Base-by-base conservation (phyloP, 768 basidiomycete species). In the Melanogaster broomeanus region DNA sequence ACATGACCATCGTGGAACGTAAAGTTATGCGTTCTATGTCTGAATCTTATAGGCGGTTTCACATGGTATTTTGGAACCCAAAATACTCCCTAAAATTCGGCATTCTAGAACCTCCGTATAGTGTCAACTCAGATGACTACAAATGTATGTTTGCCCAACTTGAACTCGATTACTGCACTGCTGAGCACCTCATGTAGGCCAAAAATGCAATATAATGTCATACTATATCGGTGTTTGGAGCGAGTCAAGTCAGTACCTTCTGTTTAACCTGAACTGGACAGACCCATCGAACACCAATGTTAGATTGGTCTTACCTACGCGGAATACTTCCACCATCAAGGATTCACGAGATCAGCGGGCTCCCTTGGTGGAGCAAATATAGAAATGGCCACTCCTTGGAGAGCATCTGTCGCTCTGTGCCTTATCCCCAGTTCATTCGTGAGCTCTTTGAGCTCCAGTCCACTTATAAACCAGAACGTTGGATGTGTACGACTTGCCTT, bases 261-360 rank as follows among this genome's bases (percentile, higher is more conserved):
- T n/a, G n/a, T 42, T 38, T 42, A 25, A 37, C 30, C 30, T 30
- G 30, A 37, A n/a, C 35, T 37, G 16, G 35, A n/a, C n/a, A 16
- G 39, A 60, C n/a, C 2, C 16, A 13, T 31, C n/a, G 12, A 16
- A 35, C 15, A 12, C 18, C 16, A 9, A 37, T 18, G 6, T 22
- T 9, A 60, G 59, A 60, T 21, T 60, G 58, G 58, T 49, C 50
- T 28, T 49, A 60, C 41, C 25, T 60, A n/a, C 58, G 58, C 8
- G 53, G 59, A 7, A 7, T 49, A 22, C 10, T 48, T 18, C 45
- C 58, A 13, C 58, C 59, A 40, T 52, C 58, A 18, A 19, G 33
- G 24, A 38, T 60, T 46, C 56, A 51, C 53, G 13, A 24, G 11
- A 47, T 39, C 35, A 47, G 60, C 13, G 44, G 44, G n/a, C 41